Conservation (phyloP, 1,139 yeast genomes). For the Blastobotrys buckinghamii region DNA sequence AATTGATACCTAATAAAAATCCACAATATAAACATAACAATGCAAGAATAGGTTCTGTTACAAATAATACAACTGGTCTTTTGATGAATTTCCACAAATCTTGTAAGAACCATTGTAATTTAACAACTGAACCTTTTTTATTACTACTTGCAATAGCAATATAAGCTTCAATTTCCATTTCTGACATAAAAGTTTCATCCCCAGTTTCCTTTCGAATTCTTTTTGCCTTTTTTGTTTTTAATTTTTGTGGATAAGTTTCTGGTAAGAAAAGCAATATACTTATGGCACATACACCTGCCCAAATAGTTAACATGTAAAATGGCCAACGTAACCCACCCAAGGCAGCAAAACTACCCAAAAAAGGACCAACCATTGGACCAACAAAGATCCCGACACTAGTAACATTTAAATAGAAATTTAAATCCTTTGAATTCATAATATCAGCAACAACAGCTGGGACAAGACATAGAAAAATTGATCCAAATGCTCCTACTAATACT, state of each 20-base stretch:
- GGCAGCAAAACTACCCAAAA: constrained; percentile 42
- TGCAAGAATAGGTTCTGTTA: constrained; percentile 3
- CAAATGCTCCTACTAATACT: constrained; percentile 55
- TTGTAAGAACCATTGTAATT: constrained; percentile 34
- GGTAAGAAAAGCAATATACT: constrained; percentile 45
- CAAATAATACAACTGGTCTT: constrained; percentile 7
- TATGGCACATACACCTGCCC: constrained; percentile 50
- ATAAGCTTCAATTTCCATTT: background rate
- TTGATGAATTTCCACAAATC: constrained; percentile 53
- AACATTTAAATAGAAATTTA: constrained; percentile 66
- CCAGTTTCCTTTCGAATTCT: constrained; percentile 29
- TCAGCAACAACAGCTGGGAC: constrained; percentile 83
- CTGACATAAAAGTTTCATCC: background rate
- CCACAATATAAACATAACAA: constrained; percentile 31
- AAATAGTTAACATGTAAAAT: constrained; percentile 54
- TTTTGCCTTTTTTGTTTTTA: constrained; percentile 23
- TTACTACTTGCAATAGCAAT: background rate
- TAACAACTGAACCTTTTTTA: constrained; percentile 42
- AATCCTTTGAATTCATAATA: constrained; percentile 49
- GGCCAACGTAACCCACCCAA: constrained; percentile 42
- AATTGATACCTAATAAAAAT: constrained; percentile 53
- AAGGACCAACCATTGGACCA: constrained; percentile 62
- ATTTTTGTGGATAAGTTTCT: constrained; percentile 59
- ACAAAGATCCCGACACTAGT: constrained; percentile 57
- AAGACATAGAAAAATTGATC: constrained; percentile 63